These are phyloP conservation scores for Clonostachys rhizophaga DNA, from an alignment of 2,329 filamentous ascomycete genomes.

Conservation along the genomic window DNA sequence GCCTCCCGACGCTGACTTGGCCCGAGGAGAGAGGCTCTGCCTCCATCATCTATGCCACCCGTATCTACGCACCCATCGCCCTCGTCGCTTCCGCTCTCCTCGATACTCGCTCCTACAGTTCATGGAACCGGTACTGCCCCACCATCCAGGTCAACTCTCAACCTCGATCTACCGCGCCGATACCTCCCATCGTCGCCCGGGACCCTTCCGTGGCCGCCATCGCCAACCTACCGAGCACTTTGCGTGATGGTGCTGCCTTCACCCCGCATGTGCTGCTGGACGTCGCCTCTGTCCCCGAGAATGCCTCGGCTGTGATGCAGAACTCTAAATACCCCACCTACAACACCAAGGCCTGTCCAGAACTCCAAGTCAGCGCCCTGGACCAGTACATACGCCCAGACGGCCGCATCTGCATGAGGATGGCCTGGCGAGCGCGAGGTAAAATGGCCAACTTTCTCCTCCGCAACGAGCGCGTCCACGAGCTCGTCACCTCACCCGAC, in stretches of 20 bases:
- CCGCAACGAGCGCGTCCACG: constrained; percentile 33
- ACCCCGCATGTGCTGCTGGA: constrained; percentile 25
- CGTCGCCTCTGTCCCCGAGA: constrained; percentile 1
- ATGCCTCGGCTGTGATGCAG: not conserved
- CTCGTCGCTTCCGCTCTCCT: constrained; percentile 20
- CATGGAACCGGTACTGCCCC: constrained; percentile 28
- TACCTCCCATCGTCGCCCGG: constrained; percentile 2
- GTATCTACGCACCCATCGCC: constrained; percentile 23
- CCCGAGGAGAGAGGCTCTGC: constrained; percentile 13
- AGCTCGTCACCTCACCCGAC: constrained; percentile 22
- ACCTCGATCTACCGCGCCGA: constrained; percentile 4
- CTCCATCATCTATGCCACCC: constrained; percentile 20
- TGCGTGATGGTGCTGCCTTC: constrained; percentile 12
- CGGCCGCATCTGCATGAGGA: constrained; percentile 22
- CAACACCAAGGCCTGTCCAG: constrained; percentile 7
- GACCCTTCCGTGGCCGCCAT: constrained; percentile 1
- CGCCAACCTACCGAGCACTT: constrained; percentile 1
- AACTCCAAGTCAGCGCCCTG: constrained; percentile 19
- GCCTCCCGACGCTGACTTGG: constrained; percentile 18
- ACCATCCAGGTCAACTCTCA: constrained; percentile 14
- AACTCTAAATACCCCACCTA: constrained; percentile 4
- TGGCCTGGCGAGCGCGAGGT: constrained; percentile 30
- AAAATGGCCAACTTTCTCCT: constrained; percentile 22
- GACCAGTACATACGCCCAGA: constrained; percentile 19
- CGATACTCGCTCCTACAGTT: constrained; percentile 19